phyloP scores from a whole-genome alignment of 1,284 basidiomycete species.

The Heterobasidion annosum region DNA sequence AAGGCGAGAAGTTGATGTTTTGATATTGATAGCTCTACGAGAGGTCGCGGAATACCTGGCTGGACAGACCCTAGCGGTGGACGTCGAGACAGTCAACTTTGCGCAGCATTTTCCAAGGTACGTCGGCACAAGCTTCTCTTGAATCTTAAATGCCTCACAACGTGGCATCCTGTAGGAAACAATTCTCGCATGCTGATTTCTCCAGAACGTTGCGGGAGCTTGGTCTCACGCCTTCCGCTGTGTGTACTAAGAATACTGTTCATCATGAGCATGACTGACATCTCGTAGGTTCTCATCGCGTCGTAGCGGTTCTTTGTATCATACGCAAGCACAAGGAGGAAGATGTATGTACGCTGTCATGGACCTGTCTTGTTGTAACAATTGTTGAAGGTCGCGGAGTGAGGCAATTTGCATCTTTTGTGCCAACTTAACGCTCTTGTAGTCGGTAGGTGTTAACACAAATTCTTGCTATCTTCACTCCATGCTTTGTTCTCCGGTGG shows the following conservation, averaged over 20 bases:
- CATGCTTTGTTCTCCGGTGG: no score
- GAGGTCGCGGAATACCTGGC: conserved; percentile 86
- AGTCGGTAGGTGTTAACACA: no score
- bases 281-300: conserved; percentile 17
- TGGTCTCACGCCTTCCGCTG: conserved; percentile 73
- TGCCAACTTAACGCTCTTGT: no score
- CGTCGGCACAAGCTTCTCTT: conserved; percentile 13
- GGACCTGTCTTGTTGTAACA: no score
- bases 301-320: conserved; percentile 8
- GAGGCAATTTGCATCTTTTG: no score
- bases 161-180: conserved; percentile 43
- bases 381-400: no score
- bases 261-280: background rate
- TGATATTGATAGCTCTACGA: conserved; percentile 45
- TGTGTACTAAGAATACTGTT: conserved; percentile 18
- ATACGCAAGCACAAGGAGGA: no score
- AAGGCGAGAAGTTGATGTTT: background rate
- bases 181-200: conserved; percentile 55
- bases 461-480: no score
- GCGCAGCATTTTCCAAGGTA: conserved; percentile 80
- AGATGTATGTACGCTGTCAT: no score
- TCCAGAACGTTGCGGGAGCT: conserved; percentile 61
- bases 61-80: conserved; percentile 57
- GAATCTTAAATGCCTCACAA: conserved; percentile 2
- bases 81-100: conserved; percentile 70